Conservation (phyloP, 345 rosid species). For the Euphorbia peplus region DNA sequence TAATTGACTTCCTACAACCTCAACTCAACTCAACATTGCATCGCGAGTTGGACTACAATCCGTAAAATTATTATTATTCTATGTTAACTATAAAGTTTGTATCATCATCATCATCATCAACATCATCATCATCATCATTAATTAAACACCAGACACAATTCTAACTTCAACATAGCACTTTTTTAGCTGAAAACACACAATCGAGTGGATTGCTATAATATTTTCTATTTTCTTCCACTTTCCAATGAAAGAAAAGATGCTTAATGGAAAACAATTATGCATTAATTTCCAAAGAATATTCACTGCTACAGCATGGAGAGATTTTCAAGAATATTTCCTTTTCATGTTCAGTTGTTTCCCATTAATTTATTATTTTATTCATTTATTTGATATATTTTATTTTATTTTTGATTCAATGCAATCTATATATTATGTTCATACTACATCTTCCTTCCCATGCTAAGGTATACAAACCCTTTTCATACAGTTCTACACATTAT, state of each 20-base stretch:
- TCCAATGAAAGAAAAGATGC: conserved; percentile 18
- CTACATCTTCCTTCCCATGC: not conserved
- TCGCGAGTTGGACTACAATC: too few species aligned
- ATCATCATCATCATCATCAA: too few species aligned
- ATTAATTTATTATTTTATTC: not conserved
- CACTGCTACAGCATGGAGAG: conserved; percentile 14
- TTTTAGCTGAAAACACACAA: not conserved
- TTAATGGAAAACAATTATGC: not conserved
- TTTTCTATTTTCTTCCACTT: conserved; percentile 3
- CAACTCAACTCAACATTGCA: too few species aligned
- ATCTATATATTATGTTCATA: not conserved
- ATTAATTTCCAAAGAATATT: conserved; percentile 18
- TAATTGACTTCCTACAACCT: too few species aligned
- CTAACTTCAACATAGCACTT: not conserved
- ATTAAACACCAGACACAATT: not conserved
- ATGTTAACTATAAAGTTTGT: too few species aligned
- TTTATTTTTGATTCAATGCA: too few species aligned
- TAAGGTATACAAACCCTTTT: too few species aligned
- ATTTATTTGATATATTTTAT: too few species aligned
- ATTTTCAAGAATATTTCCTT: conserved; percentile 2
- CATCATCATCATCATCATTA: too few species aligned
- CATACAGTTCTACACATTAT: too few species aligned
- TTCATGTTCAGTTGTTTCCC: not conserved
- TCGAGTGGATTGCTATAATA: not conserved
- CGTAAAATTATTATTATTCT: too few species aligned